phyloP scores from a whole-genome alignment of 352 stramenopile species.

The Thraustochytrium striatum region DNA sequence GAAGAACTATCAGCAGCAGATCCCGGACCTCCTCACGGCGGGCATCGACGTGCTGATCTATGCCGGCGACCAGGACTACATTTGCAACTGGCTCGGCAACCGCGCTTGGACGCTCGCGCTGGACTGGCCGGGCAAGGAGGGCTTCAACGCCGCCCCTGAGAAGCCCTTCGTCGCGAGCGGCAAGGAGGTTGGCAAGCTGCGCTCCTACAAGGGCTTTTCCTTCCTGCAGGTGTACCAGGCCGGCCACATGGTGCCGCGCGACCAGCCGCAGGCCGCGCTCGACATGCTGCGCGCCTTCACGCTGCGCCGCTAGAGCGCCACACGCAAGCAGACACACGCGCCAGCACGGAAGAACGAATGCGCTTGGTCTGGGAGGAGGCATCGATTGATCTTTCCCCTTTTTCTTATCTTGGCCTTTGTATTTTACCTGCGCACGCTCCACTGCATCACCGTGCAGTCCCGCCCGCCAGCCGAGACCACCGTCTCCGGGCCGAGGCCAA shows the following conservation, averaged over 20 bases:
- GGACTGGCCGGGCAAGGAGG: conserved; percentile 78
- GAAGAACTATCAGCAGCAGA: conserved; percentile 86
- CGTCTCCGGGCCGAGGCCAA: conserved; percentile 63
- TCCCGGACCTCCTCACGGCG: conserved; percentile 82
- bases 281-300: conserved; percentile 87
- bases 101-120: conserved; percentile 84
- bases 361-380: no score
- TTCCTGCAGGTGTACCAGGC: conserved; percentile 91
- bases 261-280: conserved; percentile 87
- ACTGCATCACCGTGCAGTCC: conserved; percentile 62
- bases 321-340: background rate
- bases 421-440: no score
- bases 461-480: conserved; percentile 61
- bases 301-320: background rate
- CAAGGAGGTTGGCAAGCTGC: conserved; percentile 64
- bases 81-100: conserved; percentile 95
- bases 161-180: conserved; percentile 57
- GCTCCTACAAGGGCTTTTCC: conserved; percentile 66
- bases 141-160: conserved; percentile 66
- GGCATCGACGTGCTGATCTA: conserved; percentile 89
- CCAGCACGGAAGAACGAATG: no score
- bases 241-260: conserved; percentile 90
- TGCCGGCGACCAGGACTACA: conserved; percentile 90
- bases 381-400: no score
- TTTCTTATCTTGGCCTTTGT: no score